A percentile compares a stretch with the other conserved stretches of the same genome.
Conservation (phyloP, 495 filamentous ascomycete genomes). For the Talaromyces stipitatus region DNA sequence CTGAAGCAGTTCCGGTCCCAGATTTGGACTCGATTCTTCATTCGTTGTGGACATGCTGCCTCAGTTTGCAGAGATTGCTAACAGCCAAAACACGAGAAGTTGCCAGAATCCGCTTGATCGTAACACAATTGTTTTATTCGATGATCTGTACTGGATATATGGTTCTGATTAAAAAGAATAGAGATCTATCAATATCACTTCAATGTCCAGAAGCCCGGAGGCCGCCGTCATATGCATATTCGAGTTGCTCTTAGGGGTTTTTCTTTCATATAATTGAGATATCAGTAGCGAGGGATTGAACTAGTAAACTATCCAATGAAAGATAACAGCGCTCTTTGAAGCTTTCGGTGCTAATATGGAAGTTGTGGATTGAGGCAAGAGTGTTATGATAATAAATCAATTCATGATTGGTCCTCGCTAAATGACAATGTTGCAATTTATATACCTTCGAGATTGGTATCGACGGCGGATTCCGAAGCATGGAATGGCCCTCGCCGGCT, state of each 20-base stretch:
- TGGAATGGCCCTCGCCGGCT: not conserved
- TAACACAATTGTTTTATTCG: not conserved
- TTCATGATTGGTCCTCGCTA: not conserved
- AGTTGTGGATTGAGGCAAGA: not conserved
- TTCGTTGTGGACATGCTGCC: not conserved
- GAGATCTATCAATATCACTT: too few relatives aligned
- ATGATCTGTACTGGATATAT: not conserved
- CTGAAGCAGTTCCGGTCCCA: constrained; percentile 14
- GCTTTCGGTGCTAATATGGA: not conserved
- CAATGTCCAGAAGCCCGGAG: not conserved
- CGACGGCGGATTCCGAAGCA: not conserved
- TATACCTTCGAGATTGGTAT: not conserved
- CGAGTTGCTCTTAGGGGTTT: not conserved
- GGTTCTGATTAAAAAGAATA: too few relatives aligned
- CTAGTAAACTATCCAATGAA: too few relatives aligned
- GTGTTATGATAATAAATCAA: not conserved
- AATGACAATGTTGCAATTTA: too few relatives aligned
- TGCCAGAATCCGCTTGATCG: not conserved
- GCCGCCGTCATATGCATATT: not conserved
- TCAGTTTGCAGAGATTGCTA: not conserved
- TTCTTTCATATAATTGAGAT: not conserved
- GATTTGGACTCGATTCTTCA: not conserved
- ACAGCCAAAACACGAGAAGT: not conserved
- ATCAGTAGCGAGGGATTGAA: too few relatives aligned
- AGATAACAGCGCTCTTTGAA: too few relatives aligned